These are phyloP conservation scores for Pichia deserticola DNA, from an alignment of 805 yeast genomes.

Conservation along the genomic window DNA sequence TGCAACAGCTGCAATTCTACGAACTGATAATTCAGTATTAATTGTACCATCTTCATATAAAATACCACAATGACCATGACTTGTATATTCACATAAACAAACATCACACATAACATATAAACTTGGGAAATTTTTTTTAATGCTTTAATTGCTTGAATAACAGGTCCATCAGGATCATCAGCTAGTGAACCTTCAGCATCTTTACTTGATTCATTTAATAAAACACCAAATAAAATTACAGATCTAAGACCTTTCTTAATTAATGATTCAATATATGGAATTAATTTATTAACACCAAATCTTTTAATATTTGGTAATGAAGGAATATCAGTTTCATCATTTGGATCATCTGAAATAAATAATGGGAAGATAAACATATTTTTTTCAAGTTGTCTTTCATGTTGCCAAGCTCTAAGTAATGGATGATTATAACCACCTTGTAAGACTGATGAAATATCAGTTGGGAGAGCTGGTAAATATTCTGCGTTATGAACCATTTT, in stretches of 20 bases:
- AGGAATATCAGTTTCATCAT: conserved; percentile 67
- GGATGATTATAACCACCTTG: conserved; percentile 96
- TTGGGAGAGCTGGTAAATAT: conserved; percentile 49
- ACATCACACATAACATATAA: conserved; percentile 89
- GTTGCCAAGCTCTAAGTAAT: conserved; percentile 84
- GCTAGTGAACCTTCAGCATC: conserved; percentile 84
- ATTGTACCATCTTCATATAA: conserved; percentile 81
- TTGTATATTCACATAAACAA: conserved; percentile 92
- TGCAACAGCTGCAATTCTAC: conserved; percentile 88
- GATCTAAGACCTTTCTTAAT: conserved; percentile 77
- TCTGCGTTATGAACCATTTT: conserved; percentile 52
- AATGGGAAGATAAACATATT: conserved; percentile 90
- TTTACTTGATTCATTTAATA: conserved; percentile 64
- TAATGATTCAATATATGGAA: conserved; percentile 61
- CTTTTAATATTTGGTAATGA: conserved; percentile 85
- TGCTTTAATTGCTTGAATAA: conserved; percentile 66
- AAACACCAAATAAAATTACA: conserved; percentile 90
- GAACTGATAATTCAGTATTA: conserved; percentile 65
- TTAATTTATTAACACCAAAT: conserved; percentile 72
- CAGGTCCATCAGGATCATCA: conserved; percentile 95
- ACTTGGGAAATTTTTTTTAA: conserved; percentile 66
- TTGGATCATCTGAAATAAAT: conserved; percentile 72
- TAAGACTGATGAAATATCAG: conserved; percentile 65
- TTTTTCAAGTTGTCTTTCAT: conserved; percentile 73
- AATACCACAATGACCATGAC: conserved; percentile 97